Base-by-base conservation (phyloP, 2,329 filamentous ascomycete genomes). In the Xylaria polymorpha region DNA sequence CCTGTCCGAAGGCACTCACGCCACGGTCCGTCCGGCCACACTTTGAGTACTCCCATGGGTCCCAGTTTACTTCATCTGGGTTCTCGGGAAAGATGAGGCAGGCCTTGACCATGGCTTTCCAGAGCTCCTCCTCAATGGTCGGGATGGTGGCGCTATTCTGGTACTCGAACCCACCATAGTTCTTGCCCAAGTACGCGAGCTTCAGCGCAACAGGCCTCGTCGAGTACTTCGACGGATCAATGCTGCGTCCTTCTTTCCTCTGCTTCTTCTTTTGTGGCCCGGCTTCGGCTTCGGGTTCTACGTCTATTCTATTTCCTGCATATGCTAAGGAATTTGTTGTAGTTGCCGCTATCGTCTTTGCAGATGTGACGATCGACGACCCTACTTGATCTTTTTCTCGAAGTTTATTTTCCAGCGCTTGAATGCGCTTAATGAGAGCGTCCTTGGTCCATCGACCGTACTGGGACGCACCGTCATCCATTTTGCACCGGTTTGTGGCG, bases 1-100 rank as follows among this genome's bases (percentile, higher is more conserved):
- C 96, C 83, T 99, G 96, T 0, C 96, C 96, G 82, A 99, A 99
- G 3, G 96, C 94, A 80, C 94, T 98, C 43, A 99, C 96, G 14
- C 96, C 96, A 63, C 90, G 87, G 79, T 99, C 96, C 20, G 96
- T 99, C 71, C 96, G 87, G 1, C 96, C 96, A 77, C 95, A 98
- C 80, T 99, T 99, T 43, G 92, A 94, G 80, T 98, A 99, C 70
- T 97, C 92, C 80, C 90, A 94, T 8, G 91, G 90, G 41, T 92
- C 89, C 87, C 94, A 97, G 79, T 93, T 91, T 32, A 98, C 84
- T 62, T 87, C 82, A 10, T 88, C 85, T 20, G 85, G 85, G 73
- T 85, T 84, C 67, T 87, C 83, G 18, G 94, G 92, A 70, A 92
- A 91, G 68, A 99, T 97, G 70, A 99, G 84, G 62, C 92, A 88